Conservation (phyloP, 2,329 filamentous ascomycete genomes). For the Didymella glomerata region DNA sequence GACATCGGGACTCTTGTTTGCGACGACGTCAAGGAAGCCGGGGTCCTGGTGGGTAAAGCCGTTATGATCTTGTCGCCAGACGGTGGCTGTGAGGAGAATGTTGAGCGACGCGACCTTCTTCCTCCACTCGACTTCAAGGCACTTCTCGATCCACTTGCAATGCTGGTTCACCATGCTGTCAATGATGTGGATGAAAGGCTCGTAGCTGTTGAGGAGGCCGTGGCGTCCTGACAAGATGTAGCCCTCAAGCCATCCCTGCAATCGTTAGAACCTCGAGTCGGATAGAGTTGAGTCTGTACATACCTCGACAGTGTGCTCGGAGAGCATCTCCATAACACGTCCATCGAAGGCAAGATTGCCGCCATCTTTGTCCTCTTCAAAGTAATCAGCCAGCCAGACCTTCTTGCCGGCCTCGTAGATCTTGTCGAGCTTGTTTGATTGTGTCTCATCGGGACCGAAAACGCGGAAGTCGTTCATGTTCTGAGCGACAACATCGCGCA, state of each 20-base stretch:
- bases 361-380: constrained; percentile 77
- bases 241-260: constrained; percentile 73
- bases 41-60: constrained; percentile 85
- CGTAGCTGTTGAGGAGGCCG: constrained; percentile 80
- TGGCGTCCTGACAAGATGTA: constrained; percentile 79
- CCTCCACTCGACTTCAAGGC: constrained; percentile 80
- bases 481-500: constrained; percentile 71
- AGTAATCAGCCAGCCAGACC: constrained; percentile 81
- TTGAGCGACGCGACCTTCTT: constrained; percentile 77
- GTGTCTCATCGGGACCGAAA: constrained; percentile 81
- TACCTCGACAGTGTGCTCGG: constrained; percentile 78
- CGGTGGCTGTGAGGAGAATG: constrained; percentile 79
- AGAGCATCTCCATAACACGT: constrained; percentile 85
- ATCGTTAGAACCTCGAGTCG: constrained; percentile 18
- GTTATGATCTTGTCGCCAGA: constrained; percentile 86
- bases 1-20: constrained; percentile 81
- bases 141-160: constrained; percentile 87
- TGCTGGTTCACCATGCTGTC: constrained; percentile 88
- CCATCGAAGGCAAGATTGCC: constrained; percentile 75
- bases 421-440: constrained; percentile 78
- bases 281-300: not conserved
- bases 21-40: constrained; percentile 79
- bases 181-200: constrained; percentile 83
- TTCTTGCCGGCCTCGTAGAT: constrained; percentile 80
- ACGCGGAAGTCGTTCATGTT: constrained; percentile 76